Base-by-base conservation (phyloP, 495 filamentous ascomycete genomes). In the Aspergillus bertholletiae region DNA sequence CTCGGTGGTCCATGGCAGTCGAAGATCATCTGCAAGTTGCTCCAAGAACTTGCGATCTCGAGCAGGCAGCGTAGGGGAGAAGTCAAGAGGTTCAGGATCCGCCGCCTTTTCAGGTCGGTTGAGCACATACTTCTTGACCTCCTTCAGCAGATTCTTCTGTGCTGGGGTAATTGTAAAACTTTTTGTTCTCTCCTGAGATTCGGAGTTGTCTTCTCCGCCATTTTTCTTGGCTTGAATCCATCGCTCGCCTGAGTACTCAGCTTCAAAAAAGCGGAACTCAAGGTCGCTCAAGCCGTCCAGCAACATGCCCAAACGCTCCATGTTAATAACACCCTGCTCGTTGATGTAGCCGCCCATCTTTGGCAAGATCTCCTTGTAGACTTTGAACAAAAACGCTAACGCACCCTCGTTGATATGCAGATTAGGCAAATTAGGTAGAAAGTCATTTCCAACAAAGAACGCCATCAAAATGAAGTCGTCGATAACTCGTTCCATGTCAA, bases 401-500 rank as follows among this genome's bases (percentile, higher is more conserved):
- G 95, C 95, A 30, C 95, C 95, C 68, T 97, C 95, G 71, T 99
- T 99, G 72, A 99, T 99, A 73, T 97, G 95, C 55, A 99, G 74
- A 58, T 95, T 89, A 2, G 95, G 95, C 48, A 99, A 76, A 72
- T 97, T 96, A 4, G 95, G 95, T 63, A 99, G 80, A 73, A 99
- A 99, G 74, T 99, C 95, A 69, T 99, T 99, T 67, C 95, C 95
- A 66, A 99, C 91, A 66, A 99, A 99, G 76, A 99, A 99, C 27
- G 91, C 92, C 89, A 99, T 96, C 39, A 99, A 81, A 65, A 99
- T 97, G 71, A 99, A 97, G 76, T 99, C 94, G 62, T 99, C 95
- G 71, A 99, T 97, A 58, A 97, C 83, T 55, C 88, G 84, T 70
- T 99, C 95, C 87, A 97, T 88, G 61, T 99, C 89, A 64, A 94